Percentiles rank a stretch among this genome's conserved stretches.
Evolutionary conservation across 805 yeast genomes (phyloP).

Genomic region (Saturnispora galanensis): DNA sequence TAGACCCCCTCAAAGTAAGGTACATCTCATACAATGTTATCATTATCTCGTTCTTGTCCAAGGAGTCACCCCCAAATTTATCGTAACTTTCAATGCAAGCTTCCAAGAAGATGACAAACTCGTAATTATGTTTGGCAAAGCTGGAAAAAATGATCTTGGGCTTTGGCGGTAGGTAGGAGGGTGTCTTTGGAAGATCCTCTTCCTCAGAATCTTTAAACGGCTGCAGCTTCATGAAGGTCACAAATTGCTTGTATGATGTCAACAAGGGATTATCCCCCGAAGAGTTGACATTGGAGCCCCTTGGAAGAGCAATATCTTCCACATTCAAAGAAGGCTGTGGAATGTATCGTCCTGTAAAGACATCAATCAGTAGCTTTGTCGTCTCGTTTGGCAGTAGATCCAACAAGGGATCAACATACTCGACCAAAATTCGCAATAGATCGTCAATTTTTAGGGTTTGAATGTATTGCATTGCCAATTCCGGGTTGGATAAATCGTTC

Average conservation of each 20-base stretch:
- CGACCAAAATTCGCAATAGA: conserved; percentile 51
- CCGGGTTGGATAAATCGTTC: conserved; percentile 51
- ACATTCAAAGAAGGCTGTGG: conserved; percentile 29
- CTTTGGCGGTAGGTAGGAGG: conserved; percentile 84
- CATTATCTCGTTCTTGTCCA: conserved; percentile 64
- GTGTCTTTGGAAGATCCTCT: conserved; percentile 18
- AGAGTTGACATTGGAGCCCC: conserved; percentile 12
- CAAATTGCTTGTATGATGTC: conserved; percentile 40
- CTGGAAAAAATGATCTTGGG: conserved; percentile 82
- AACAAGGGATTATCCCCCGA: conserved; percentile 38
- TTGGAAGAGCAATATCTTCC: conserved; percentile 8
- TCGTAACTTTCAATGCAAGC: conserved; percentile 80
- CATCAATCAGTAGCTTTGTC: conserved; percentile 70
- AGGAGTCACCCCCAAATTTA: conserved; percentile 56
- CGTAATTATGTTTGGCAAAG: conserved; percentile 75
- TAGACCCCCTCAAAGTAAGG: conserved; percentile 34
- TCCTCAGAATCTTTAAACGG: neutral
- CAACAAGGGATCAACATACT: conserved; percentile 48
- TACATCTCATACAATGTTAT: conserved; percentile 80
- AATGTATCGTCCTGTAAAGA: conserved; percentile 77
- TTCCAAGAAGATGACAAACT: conserved; percentile 85
- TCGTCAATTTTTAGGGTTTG: conserved; percentile 67
- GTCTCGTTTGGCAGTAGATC: conserved; percentile 69
- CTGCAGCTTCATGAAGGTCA: conserved; percentile 22
- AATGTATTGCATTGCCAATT: conserved; percentile 53